A percentile compares a stretch with the other conserved stretches of the same genome.
Conservation (phyloP, 805 yeast species). For the Ogataea sp. region DNA sequence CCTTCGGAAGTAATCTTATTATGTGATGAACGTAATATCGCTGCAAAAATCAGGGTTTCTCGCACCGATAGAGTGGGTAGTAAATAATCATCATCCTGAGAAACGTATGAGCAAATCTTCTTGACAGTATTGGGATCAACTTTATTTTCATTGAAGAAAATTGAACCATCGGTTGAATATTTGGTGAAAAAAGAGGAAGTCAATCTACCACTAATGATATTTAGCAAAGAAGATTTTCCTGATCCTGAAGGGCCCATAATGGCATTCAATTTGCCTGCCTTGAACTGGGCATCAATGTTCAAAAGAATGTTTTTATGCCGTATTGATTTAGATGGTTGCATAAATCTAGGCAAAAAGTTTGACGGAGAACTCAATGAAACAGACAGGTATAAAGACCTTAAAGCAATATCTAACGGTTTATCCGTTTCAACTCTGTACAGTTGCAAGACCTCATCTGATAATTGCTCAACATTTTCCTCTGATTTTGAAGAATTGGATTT, state of each 20-base stretch:
- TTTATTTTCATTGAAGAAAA: constrained; percentile 32
- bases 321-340: background rate
- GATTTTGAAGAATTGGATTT: constrained; percentile 1
- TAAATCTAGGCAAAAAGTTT: background rate
- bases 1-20: constrained; percentile 27
- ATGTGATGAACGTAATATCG: constrained; percentile 52
- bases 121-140: constrained; percentile 27
- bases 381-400: background rate
- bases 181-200: constrained; percentile 21
- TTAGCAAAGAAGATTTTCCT: constrained; percentile 65
- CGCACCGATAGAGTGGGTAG: constrained; percentile 66
- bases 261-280: constrained; percentile 52
- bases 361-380: background rate
- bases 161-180: constrained; percentile 31
- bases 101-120: constrained; percentile 62
- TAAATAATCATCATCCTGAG: constrained; percentile 73
- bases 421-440: background rate
- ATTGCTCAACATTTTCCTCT: no score
- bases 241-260: constrained; percentile 81
- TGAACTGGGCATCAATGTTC: constrained; percentile 42
- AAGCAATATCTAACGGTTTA: background rate
- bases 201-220: constrained; percentile 53
- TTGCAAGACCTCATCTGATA: background rate
- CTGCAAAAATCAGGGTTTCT: constrained; percentile 70
- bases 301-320: constrained; percentile 17